Evolutionary conservation across 352 stramenopile species (phyloP).

Genomic region (Elongisporangium anandrum): DNA sequence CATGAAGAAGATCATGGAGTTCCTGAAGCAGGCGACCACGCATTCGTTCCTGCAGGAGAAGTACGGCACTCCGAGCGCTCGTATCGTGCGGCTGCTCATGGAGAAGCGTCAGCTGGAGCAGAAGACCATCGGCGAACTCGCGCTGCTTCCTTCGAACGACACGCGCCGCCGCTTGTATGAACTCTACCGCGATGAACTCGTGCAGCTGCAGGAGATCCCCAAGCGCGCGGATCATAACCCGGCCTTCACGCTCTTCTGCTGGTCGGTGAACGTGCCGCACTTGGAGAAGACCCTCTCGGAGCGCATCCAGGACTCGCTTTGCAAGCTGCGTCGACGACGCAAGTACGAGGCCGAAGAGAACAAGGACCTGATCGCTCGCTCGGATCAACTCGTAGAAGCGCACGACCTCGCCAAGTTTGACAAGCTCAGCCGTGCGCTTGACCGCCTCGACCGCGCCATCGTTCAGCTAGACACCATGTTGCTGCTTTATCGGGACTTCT

Average conservation of each 20-base stretch:
- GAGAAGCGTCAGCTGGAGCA: constrained; percentile 86
- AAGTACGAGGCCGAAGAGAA: constrained; percentile 80
- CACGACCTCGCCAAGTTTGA: constrained; percentile 87
- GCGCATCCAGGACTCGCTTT: constrained; percentile 68
- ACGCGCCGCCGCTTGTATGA: constrained; percentile 78
- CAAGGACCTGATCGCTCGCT: constrained; percentile 87
- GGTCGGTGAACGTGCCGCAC: constrained; percentile 70
- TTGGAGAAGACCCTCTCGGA: constrained; percentile 62
- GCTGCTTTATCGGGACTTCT: constrained; percentile 88
- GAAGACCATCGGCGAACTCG: constrained; percentile 80
- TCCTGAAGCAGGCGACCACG: constrained; percentile 70
- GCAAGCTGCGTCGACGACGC: constrained; percentile 58
- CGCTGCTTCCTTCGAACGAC: constrained; percentile 79
- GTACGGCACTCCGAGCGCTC: constrained; percentile 73
- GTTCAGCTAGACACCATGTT: constrained; percentile 86
- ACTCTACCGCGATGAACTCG: constrained; percentile 65
- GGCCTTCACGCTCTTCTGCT: constrained; percentile 86
- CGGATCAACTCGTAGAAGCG: constrained; percentile 80
- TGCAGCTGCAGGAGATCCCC: constrained; percentile 84
- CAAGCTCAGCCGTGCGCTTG: constrained; percentile 77
- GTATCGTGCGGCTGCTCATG: constrained; percentile 81
- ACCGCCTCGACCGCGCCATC: constrained; percentile 77
- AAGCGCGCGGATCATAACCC: constrained; percentile 87
- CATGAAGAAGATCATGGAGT: constrained; percentile 86
- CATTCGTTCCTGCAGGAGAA: constrained; percentile 82